Evolutionary conservation across 495 filamentous ascomycete species (phyloP), one percentile per base, ranked within the genome.

Genomic region (Talaromyces proteolyticus): DNA sequence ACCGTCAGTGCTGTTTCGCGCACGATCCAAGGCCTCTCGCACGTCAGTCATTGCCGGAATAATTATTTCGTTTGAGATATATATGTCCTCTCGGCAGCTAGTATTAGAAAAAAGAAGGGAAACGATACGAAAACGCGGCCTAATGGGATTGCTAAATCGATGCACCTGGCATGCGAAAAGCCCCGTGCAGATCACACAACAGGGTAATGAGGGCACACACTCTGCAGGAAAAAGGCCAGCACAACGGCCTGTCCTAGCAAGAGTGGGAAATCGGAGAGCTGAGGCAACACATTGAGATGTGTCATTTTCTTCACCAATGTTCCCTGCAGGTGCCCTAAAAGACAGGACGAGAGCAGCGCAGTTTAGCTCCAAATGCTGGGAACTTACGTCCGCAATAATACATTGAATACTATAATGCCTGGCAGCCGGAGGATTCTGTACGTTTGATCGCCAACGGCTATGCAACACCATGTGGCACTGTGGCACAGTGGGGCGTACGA

Each of bases 1-100:
- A 23, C 74, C 78, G 38, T 81, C 82, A 42, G 79, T 70, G 56
- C 71, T 80, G 50, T 86, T 81, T 44, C 85, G 76, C 17, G 84
- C 87, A 23, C 84, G 74, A 48, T 89, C 81, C 23, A 93, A 67
- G 17, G 84, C 83, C 47, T 58, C 57, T 50, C 64, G 61, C 41
- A 72, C 53, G 10, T 23, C 43, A 20, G 43, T 16, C 43, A 25
- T 45, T 45, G 43, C 20, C n/a, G 43, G 43, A 6, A 6, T 24
- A 7, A 23, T 45, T 45, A 3, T 45, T 34, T 34, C 14, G n/a
- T n/a, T n/a, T n/a, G n/a, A n/a, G n/a, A n/a, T n/a, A n/a, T n/a
- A n/a, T n/a, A n/a, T n/a, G n/a, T n/a, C n/a, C n/a, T n/a, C 29
- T 14, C 29, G 29, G 14, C 29, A 8, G 4, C 29, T 34, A 34